phyloP scores from a whole-genome alignment of 2,329 filamentous ascomycete genomes.

The Fusarium marasasianum region DNA sequence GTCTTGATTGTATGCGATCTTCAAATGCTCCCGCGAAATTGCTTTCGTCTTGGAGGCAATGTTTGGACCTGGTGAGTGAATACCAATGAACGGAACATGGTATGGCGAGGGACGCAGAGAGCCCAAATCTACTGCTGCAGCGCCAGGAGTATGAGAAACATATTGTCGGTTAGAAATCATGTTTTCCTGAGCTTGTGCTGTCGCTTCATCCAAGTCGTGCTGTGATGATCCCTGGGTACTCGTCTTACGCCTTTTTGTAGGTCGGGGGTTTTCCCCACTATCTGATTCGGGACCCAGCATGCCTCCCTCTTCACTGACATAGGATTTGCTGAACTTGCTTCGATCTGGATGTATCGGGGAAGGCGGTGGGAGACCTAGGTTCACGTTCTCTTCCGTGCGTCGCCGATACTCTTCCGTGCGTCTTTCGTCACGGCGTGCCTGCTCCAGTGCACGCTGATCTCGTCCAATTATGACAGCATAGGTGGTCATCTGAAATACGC shows the following conservation, averaged over 20 bases:
- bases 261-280: conserved; percentile 59
- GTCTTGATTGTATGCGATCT: conserved; percentile 74
- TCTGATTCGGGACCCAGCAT: conserved; percentile 72
- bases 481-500: conserved; percentile 81
- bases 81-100: conserved; percentile 73
- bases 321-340: conserved; percentile 69
- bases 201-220: conserved; percentile 54
- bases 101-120: conserved; percentile 68
- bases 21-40: conserved; percentile 78
- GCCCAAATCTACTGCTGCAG: conserved; percentile 67
- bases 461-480: conserved; percentile 77
- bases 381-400: conserved; percentile 57
- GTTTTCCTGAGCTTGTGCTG: conserved; percentile 50
- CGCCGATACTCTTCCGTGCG: conserved; percentile 57
- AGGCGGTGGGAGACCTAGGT: conserved; percentile 60
- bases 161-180: conserved; percentile 68
- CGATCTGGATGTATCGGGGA: conserved; percentile 61
- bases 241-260: conserved; percentile 58
- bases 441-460: conserved; percentile 68
- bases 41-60: conserved; percentile 72
- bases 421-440: conserved; percentile 63
- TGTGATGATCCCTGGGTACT: conserved; percentile 55
- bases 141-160: conserved; percentile 67
- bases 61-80: conserved; percentile 73
- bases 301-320: conserved; percentile 75